Evolutionary conservation across 2,329 filamentous ascomycete genomes (phyloP).

Genomic region (Colletotrichum trifolii): DNA sequence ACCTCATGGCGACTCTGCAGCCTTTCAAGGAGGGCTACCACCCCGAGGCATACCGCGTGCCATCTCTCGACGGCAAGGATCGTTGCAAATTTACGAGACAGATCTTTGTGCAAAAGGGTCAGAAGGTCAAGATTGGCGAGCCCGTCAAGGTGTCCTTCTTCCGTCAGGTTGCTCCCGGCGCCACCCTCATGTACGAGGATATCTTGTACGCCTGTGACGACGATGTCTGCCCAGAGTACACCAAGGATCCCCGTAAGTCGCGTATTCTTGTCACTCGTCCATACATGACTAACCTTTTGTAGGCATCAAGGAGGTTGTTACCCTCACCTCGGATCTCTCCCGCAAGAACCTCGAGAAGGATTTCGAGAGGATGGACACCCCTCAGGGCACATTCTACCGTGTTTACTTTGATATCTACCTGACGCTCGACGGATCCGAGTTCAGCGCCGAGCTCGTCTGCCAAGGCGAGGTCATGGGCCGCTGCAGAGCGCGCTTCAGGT

Average conservation of each 20-base stretch:
- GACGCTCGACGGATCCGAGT: slow-evolving; percentile 95
- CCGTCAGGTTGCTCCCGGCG: slow-evolving; percentile 95
- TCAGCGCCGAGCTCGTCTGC: slow-evolving; percentile 98
- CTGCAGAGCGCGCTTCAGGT: slow-evolving; percentile 89
- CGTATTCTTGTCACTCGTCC: background rate
- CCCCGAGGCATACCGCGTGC: slow-evolving; percentile 96
- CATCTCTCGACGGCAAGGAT: slow-evolving; percentile 95
- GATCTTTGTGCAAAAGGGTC: slow-evolving; percentile 98
- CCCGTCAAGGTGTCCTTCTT: slow-evolving; percentile 99
- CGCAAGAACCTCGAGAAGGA: slow-evolving; percentile 99
- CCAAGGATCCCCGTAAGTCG: slow-evolving; percentile 96
- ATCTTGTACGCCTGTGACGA: slow-evolving; percentile 98
- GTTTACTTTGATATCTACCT: slow-evolving; percentile 85
- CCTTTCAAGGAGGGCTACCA: slow-evolving; percentile 99
- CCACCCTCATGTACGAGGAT: slow-evolving; percentile 99
- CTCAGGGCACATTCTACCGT: slow-evolving; percentile 94
- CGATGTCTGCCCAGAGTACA: slow-evolving; percentile 97
- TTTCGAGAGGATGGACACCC: slow-evolving; percentile 99
- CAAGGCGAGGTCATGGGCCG: slow-evolving; percentile 99
- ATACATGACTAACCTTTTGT: slow-evolving; percentile 36
- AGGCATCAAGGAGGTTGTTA: slow-evolving; percentile 99
- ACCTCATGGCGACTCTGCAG: slow-evolving; percentile 98
- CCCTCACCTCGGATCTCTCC: slow-evolving; percentile 94
- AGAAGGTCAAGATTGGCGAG: slow-evolving; percentile 98
- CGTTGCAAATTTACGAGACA: slow-evolving; percentile 98